Base-by-base conservation (phyloP, 2,329 filamentous ascomycete species). In the Didymella glomerata region DNA sequence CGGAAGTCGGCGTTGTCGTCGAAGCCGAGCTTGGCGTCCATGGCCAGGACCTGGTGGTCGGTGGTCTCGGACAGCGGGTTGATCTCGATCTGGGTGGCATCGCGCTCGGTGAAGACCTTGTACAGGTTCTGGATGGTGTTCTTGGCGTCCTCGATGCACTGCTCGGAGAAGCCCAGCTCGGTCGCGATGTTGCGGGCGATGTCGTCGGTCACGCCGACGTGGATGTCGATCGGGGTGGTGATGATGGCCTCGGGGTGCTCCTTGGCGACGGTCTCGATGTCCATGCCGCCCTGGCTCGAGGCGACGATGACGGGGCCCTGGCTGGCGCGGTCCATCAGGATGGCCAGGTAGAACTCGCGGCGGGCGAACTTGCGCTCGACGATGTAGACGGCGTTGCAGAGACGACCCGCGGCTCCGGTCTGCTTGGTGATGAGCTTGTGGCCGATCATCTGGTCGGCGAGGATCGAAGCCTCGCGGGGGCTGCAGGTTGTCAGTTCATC, bases 401-500 rank as follows among this genome's bases (percentile, higher is more conserved):
- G 88, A 79, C 95, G 92, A 77, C 95, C 95, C 72, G 82, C 87
- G 71, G 94, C 92, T 79, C 95, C 95, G 60, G 95, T 99, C 86
- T 99, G 95, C 88, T 99, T 99, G 81, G 95, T 99, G 82, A 99
- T 88, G 81, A 99, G 92, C 83, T 97, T 97, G 85, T 99, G 94
- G 77, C 95, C 95, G 81, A 99, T 98, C 95, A 99, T 99, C 85
- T 99, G 93, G 72, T 94, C 87, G 71, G 95, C 94, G 79, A 99
- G 97, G 88, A 98, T 97, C 85, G 92, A 91, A 77, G 95, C 95
- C 85, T 89, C 87, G 73, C 93, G 93, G 61, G 95, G 92, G 62
- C 86, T 88, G 65, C 45, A 48, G 22, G 38, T 18, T 52, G 34
- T 54, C 56, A 66, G 8, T 7, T 28, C 27, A 28, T 28, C 27